A percentile compares a stretch with the other conserved stretches of the same genome.
phyloP scores from a whole-genome alignment of 2,329 filamentous ascomycete species.

The Trichoderma sp. region DNA sequence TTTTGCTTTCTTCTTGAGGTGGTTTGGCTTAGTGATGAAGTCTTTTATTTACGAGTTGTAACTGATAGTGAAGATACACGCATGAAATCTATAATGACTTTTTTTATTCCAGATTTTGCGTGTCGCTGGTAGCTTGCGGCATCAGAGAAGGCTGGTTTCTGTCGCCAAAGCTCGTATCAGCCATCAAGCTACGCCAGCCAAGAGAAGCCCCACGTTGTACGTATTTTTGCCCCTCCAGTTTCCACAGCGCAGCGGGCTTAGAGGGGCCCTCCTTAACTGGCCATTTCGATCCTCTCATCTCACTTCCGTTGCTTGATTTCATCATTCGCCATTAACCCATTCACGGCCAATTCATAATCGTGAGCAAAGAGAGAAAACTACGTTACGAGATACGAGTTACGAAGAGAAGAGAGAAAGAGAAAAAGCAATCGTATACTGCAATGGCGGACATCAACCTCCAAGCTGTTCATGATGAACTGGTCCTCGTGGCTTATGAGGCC shows the following conservation, averaged over 20 bases:
- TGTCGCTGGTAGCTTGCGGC: neutral
- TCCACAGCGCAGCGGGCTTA: neutral
- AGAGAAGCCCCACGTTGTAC: conserved; percentile 5
- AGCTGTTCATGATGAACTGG: conserved; percentile 63
- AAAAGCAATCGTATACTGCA: neutral
- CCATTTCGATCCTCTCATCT: neutral
- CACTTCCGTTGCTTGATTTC: neutral
- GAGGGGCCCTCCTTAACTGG: neutral
- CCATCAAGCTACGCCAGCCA: neutral
- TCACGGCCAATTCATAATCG: neutral
- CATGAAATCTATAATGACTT: neutral
- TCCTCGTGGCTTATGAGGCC: conserved; percentile 65
- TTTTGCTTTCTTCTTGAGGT: neutral
- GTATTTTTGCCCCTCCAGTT: conserved; percentile 28
- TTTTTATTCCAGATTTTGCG: neutral
- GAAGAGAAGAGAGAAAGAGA: neutral
- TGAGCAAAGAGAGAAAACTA: neutral
- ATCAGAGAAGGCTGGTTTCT: neutral
- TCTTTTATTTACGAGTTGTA: neutral
- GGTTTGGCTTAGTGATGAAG: neutral
- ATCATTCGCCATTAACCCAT: neutral
- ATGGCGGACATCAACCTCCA: conserved; percentile 64
- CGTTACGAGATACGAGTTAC: neutral
- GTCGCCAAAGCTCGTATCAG: neutral
- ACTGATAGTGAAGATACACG: neutral